These are phyloP conservation scores for Auxenochlorella pyrenoidosa DNA, from an alignment of 139 green algal species.

Conservation along the genomic window DNA sequence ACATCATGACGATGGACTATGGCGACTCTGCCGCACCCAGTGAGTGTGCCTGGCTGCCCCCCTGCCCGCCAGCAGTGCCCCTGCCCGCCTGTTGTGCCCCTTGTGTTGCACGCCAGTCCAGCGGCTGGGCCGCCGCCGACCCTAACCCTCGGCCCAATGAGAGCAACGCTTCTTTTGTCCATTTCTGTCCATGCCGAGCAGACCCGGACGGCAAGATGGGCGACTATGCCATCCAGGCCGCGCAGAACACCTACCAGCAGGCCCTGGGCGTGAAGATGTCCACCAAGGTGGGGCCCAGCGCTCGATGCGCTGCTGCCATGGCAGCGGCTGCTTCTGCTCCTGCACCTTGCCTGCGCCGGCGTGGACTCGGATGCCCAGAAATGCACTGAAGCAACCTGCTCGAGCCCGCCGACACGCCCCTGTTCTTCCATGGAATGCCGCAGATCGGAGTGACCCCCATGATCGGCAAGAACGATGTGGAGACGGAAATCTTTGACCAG, in stretches of 20 bases:
- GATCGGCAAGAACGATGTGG: constrained; percentile 30
- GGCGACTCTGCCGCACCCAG: constrained; percentile 13
- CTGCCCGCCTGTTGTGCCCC: too few species aligned
- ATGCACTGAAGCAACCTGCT: too few species aligned
- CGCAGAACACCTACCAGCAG: background rate
- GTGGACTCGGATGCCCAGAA: too few species aligned
- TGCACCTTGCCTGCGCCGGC: too few species aligned
- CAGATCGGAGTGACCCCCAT: constrained; percentile 20
- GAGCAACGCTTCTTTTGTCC: too few species aligned
- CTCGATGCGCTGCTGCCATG: background rate
- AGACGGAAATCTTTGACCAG: constrained; percentile 9
- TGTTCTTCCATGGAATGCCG: background rate
- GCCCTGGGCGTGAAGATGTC: background rate
- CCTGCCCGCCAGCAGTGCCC: too few species aligned
- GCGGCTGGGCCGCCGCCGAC: too few species aligned
- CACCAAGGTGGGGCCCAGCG: background rate
- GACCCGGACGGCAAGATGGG: constrained; percentile 12
- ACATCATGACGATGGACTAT: constrained; percentile 37
- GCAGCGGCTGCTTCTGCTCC: too few species aligned
- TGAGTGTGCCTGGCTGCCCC: background rate
- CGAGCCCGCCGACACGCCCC: background rate
- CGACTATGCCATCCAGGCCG: constrained; percentile 26
- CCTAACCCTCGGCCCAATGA: too few species aligned
- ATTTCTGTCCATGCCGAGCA: too few species aligned
- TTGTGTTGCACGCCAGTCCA: too few species aligned